These are phyloP conservation scores for Clonostachys solani DNA, from an alignment of 2,329 filamentous ascomycete genomes.

Conservation along the genomic window DNA sequence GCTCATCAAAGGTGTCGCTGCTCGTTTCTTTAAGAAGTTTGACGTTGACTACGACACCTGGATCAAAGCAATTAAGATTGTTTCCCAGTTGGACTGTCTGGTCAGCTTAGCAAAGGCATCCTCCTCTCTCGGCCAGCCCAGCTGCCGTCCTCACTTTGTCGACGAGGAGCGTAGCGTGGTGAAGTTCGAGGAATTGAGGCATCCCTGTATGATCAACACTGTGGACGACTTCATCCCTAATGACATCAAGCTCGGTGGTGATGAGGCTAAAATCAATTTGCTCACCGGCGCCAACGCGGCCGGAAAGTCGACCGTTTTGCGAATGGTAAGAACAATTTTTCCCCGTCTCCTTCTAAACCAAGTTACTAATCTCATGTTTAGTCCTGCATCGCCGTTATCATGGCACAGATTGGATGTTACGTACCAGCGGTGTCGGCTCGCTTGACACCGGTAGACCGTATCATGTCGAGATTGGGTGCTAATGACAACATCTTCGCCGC, in stretches of 20 bases:
- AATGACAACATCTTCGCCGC: constrained; percentile 99
- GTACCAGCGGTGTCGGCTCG: constrained; percentile 79
- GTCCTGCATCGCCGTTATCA: constrained; percentile 94
- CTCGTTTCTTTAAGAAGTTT: constrained; percentile 81
- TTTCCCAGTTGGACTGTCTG: constrained; percentile 90
- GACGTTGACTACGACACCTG: constrained; percentile 82
- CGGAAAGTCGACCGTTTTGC: constrained; percentile 91
- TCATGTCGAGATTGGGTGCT: constrained; percentile 96
- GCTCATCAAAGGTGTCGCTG: constrained; percentile 80
- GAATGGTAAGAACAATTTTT: constrained; percentile 65
- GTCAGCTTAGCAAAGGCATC: constrained; percentile 92
- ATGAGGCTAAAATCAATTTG: constrained; percentile 77
- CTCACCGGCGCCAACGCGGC: constrained; percentile 96
- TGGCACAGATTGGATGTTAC: constrained; percentile 94
- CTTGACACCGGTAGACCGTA: constrained; percentile 88
- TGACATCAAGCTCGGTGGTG: constrained; percentile 81
- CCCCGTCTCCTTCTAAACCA: background rate
- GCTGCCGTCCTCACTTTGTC: constrained; percentile 84
- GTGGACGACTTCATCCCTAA: constrained; percentile 97
- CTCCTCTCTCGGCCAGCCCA: constrained; percentile 75
- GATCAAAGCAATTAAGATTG: constrained; percentile 84
- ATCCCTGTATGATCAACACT: constrained; percentile 88
- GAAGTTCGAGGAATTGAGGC: constrained; percentile 88
- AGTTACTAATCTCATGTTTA: constrained; percentile 27
- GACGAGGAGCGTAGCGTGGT: constrained; percentile 80